phyloP scores from a whole-genome alignment of 768 basidiomycete species.

The Gloeostereum incarnatum region DNA sequence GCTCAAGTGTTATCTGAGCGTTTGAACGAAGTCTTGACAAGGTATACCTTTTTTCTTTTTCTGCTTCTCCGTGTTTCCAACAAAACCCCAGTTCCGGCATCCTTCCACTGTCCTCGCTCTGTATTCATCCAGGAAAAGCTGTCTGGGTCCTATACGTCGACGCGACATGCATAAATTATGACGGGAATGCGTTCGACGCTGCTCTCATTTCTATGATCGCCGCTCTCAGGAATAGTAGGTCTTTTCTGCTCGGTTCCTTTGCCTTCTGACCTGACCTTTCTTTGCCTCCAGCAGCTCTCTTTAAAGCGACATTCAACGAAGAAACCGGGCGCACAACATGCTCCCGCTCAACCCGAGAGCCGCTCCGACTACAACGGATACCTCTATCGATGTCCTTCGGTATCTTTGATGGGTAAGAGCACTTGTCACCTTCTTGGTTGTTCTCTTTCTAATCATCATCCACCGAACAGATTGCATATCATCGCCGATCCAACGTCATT shows the following conservation, averaged over 20 bases:
- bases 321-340: constrained; percentile 58
- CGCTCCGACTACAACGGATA: constrained; percentile 21
- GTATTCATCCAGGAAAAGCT: constrained; percentile 72
- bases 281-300: constrained; percentile 50
- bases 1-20: constrained; percentile 86
- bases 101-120: constrained; percentile 58
- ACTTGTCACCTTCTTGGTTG: neutral
- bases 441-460: neutral
- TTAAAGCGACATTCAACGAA: constrained; percentile 61
- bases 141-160: constrained; percentile 96
- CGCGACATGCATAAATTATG: constrained; percentile 92
- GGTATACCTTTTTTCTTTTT: constrained; percentile 16
- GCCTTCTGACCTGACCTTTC: neutral
- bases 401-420: constrained; percentile 67
- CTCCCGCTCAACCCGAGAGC: constrained; percentile 19
- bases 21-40: constrained; percentile 72
- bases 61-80: neutral
- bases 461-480: constrained; percentile 41
- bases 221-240: constrained; percentile 78
- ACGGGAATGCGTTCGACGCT: constrained; percentile 93
- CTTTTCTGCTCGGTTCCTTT: neutral
- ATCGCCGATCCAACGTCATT: constrained; percentile 84
- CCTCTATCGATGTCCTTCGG: constrained; percentile 60
- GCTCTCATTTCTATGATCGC: constrained; percentile 80
- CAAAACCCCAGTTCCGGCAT: constrained; percentile 66